Evolutionary conservation across 805 yeast genomes (phyloP), one percentile per base, ranked within the genome.

Genomic region (Candida ficus): DNA sequence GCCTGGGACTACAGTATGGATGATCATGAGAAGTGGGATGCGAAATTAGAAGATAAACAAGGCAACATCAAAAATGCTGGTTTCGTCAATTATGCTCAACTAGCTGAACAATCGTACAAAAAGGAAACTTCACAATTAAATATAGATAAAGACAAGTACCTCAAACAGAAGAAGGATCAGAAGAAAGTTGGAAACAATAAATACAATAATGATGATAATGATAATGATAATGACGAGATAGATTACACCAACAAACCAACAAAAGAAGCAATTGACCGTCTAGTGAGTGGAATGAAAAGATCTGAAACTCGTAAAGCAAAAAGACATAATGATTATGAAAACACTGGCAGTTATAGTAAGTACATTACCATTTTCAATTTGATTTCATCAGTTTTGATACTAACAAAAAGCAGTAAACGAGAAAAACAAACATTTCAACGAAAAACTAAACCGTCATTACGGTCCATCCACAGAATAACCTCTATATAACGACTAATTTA

Each of bases 361-460:
- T 48, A 27, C 20, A 18, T 3, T 8, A 19, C n/a, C 2, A 14
- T 10, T 12, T 13, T 13, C n/a, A 30, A n/a, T 22, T 36, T 28
- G 10, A 8, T n/a, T n/a, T 10, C n/a, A 17, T n/a, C 19, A 5
- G 5, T 27, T 29, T 14, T 16, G 6, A 13, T 72, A 63, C 57
- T 76, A 46, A 48, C 47, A 26, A 5, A 3, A 5, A 4, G 4
- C 26, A 48, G 54, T 85, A 54, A 84, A 81, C 55, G 87, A 80
- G 47, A 80, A 80, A 59, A 85, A 85, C 65, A 74, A 71, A 54
- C 80, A 81, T 49, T 85, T 84, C 61, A 85, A 84, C 61, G 75
- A 73, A 55, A 84, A 85, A 53, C 63, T 85, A 47, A 60, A 73
- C 33, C 64, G 89, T 25, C 77, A 77, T 46, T 79, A 77, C 49